Percentiles rank a stretch among this genome's conserved stretches.
phyloP scores from a whole-genome alignment of 176 grass and related monocot species.

The Zoysia pacifica region DNA sequence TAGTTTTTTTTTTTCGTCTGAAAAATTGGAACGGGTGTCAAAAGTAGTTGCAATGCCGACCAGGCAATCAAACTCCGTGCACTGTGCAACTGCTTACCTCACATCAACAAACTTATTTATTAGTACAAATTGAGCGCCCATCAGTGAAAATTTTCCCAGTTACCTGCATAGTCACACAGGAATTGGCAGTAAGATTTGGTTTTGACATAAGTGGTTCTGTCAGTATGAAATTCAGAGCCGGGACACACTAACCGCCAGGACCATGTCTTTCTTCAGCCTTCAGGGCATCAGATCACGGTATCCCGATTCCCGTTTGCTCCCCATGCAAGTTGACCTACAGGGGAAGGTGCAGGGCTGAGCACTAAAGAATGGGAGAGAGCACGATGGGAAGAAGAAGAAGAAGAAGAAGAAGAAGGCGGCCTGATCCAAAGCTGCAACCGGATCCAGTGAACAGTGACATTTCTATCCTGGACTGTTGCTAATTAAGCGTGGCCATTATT shows the following conservation, averaged over 20 bases:
- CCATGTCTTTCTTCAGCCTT: conserved; percentile 29
- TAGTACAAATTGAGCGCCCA: not conserved
- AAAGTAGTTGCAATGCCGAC: conserved; percentile 8
- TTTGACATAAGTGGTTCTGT: conserved; percentile 9
- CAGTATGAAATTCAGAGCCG: conserved; percentile 4
- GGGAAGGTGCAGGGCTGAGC: not conserved
- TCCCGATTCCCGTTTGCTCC: conserved; percentile 11
- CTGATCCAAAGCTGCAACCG: conserved; percentile 5
- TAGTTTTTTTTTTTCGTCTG: not conserved
- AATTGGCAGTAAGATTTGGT: not conserved
- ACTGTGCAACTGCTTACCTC: too few species aligned
- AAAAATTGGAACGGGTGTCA: not conserved
- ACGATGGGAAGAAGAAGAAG: not conserved
- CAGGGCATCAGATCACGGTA: conserved; percentile 21
- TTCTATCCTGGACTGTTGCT: conserved; percentile 40
- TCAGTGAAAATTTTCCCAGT: not conserved
- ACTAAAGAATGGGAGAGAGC: not conserved
- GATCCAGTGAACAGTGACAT: conserved; percentile 38
- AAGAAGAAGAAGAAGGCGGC: not conserved
- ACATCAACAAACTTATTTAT: not conserved
- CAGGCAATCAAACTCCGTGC: not conserved
- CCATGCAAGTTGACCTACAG: conserved; percentile 32
- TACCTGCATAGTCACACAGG: not conserved
- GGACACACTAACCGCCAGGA: conserved; percentile 26
- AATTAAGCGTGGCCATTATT: conserved; percentile 48